Conservation (phyloP, 2,329 filamentous ascomycete genomes). For the Calonectria naviculata region DNA sequence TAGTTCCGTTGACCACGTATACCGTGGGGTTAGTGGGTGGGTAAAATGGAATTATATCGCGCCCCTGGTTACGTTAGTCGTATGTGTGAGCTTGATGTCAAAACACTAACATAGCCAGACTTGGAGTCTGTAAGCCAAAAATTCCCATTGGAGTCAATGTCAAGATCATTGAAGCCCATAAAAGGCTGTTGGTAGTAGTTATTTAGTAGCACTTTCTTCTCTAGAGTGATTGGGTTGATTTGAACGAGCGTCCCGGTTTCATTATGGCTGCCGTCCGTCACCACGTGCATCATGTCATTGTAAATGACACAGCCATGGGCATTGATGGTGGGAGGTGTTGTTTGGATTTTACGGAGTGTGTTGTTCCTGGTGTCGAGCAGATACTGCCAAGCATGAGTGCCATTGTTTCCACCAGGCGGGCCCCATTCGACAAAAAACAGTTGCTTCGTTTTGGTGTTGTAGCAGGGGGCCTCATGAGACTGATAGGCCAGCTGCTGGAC, state of each 20-base stretch:
- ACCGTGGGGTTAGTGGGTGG: neutral
- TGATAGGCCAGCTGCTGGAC: neutral
- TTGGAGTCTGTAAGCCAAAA: slow-evolving; percentile 5
- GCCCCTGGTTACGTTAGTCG: neutral
- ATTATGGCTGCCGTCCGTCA: neutral
- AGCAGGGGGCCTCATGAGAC: neutral
- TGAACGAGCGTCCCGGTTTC: neutral
- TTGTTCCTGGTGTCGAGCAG: neutral
- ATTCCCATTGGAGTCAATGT: neutral
- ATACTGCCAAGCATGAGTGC: neutral
- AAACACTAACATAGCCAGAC: neutral
- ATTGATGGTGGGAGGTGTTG: neutral
- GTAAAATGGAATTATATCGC: neutral
- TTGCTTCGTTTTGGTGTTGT: neutral
- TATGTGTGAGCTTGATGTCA: too few species aligned
- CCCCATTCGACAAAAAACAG: neutral
- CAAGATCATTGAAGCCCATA: slow-evolving; percentile 1
- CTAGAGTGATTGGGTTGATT: neutral
- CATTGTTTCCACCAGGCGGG: neutral
- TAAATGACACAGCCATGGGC: neutral
- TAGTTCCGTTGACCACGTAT: neutral
- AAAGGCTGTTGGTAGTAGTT: slow-evolving; percentile 1
- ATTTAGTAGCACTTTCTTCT: neutral
- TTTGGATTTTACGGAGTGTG: neutral
- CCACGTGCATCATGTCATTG: neutral